phyloP scores from a whole-genome alignment of 352 stramenopile genomes.

The Globisporangium ultimum region DNA sequence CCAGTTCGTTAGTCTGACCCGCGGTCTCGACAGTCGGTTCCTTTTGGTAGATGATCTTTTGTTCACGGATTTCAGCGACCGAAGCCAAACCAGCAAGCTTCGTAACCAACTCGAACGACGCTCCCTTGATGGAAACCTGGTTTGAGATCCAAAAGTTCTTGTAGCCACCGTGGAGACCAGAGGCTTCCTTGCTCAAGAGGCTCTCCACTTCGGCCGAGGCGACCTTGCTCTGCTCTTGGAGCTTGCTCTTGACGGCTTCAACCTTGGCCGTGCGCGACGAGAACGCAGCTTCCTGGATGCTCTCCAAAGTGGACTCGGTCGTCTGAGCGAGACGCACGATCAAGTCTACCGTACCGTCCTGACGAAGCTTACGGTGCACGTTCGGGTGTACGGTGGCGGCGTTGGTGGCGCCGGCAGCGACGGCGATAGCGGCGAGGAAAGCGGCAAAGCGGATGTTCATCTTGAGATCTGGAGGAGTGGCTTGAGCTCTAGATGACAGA shows the following conservation, averaged over 20 bases:
- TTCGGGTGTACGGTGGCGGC: not conserved
- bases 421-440: conserved; percentile 5
- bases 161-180: not conserved
- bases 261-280: too few species aligned
- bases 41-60: not conserved
- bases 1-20: not conserved
- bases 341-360: conserved; percentile 30
- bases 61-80: not conserved
- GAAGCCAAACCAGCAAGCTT: not conserved
- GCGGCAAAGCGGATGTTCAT: conserved; percentile 9
- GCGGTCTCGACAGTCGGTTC: not conserved
- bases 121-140: not conserved
- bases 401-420: not conserved
- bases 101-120: not conserved
- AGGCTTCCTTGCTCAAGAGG: not conserved
- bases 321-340: conserved; percentile 29
- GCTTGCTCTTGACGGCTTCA: not conserved
- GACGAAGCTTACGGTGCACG: conserved; percentile 26
- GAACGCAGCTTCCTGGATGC: too few species aligned
- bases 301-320: too few species aligned
- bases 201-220: not conserved
- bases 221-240: not conserved
- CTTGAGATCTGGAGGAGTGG: not conserved
- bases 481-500: conserved; percentile 3
- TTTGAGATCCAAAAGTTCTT: not conserved